Evolutionary conservation across 2,329 filamentous ascomycete species (phyloP).

Genomic region (Aspergillus latus): DNA sequence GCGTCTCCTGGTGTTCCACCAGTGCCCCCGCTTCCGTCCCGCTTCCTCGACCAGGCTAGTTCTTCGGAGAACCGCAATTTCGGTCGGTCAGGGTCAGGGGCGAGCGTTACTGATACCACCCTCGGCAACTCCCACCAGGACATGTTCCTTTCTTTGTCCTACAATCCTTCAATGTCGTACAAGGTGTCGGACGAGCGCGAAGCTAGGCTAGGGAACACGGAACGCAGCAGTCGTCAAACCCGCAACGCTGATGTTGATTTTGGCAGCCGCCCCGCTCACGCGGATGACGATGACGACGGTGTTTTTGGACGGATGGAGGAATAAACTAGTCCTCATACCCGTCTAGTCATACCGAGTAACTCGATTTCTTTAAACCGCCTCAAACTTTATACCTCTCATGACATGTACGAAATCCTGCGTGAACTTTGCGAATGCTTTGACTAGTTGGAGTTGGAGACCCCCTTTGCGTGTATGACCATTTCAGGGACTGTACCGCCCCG

Average conservation of each 20-base stretch:
- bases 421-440: slow-evolving; percentile 34
- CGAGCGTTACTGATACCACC: slow-evolving; percentile 29
- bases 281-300: slow-evolving; percentile 89
- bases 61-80: slow-evolving; percentile 54
- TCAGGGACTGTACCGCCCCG: slow-evolving; percentile 12
- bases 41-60: slow-evolving; percentile 66
- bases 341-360: slow-evolving; percentile 1
- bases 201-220: slow-evolving; percentile 67
- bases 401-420: slow-evolving; percentile 44
- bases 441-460: slow-evolving; percentile 26
- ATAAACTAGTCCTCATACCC: slow-evolving; percentile 44
- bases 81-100: slow-evolving; percentile 47
- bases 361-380: slow-evolving; percentile 13
- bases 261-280: slow-evolving; percentile 52
- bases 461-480: slow-evolving; percentile 25
- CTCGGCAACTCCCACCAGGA: slow-evolving; percentile 40
- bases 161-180: slow-evolving; percentile 49
- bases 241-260: slow-evolving; percentile 40
- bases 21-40: slow-evolving; percentile 80
- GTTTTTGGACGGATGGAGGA: slow-evolving; percentile 98
- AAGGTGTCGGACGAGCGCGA: slow-evolving; percentile 56
- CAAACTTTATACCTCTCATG: slow-evolving; percentile 28
- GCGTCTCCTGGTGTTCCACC: slow-evolving; percentile 75
- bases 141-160: slow-evolving; percentile 43
- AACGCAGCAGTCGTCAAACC: slow-evolving; percentile 36